Evolutionary conservation across 305 asterid species (phyloP), one percentile per base, ranked within the genome.

Genomic region (Fraxinus angustifolia): DNA sequence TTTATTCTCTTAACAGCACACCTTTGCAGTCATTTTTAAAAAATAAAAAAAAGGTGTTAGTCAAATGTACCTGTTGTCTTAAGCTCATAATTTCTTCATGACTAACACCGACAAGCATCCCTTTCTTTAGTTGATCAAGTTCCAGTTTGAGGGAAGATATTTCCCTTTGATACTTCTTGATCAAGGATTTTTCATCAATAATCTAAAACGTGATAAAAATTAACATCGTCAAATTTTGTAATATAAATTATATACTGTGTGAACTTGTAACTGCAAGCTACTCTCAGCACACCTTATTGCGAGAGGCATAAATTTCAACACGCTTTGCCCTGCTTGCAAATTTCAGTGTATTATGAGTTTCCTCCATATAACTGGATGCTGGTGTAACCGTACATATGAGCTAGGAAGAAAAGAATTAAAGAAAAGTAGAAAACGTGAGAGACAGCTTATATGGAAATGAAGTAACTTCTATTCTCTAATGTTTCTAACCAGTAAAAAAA

Each of bases 271-370:
- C 33, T 65, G 73, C 35, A 11, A 21, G 36, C 6, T 5, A 83
- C 17, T 60, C 62, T 50, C 31, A 60, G 81, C 85, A 85, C 84
- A 96, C 99, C 97, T 84, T 91, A 86, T 94, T 96, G 75, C 97
- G 96, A 35, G 97, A 94, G 35, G 98, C 99, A 88, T 83, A 85
- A 79, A 96, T 96, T 83, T 93, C 98, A 26, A 96, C 98, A 74
- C 91, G 91, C 88, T 96, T 96, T 23, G 99, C 98, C 85, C 98
- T 90, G 93, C 95, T 96, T 76, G 99, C 99, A 85, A 94, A 96
- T 83, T 96, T 96, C 85, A 94, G 87, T 0, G 98, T 94, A 90
- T 96, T 94, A 84, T 96, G 98, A 53, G 99, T 94, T 87, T 96
- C 99, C 91, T 94, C 99, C 90, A 91, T 84, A 90, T 92, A 94